phyloP scores from a whole-genome alignment of 176 grass and related monocot species.

The Bromus sterilis region DNA sequence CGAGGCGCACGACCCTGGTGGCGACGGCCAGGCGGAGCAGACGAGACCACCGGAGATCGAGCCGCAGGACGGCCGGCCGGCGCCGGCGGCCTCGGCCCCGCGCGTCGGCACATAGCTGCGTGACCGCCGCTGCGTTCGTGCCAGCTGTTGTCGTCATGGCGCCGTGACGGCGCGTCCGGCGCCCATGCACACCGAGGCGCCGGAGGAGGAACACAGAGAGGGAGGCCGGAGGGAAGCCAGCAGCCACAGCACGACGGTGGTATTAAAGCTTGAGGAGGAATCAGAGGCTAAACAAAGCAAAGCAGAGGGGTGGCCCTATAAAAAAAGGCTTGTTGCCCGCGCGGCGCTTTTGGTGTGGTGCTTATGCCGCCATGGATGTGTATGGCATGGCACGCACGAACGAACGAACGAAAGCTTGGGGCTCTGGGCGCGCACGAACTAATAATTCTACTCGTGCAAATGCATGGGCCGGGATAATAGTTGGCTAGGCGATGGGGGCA shows the following conservation, averaged over 20 bases:
- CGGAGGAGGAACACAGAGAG: no score
- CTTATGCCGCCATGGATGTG: conserved; percentile 23
- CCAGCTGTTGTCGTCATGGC: conserved; percentile 6
- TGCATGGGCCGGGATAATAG: neutral
- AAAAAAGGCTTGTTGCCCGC: conserved; percentile 11
- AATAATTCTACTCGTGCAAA: neutral
- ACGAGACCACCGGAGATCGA: conserved; percentile 56
- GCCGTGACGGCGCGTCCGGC: no score
- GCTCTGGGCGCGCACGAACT: neutral
- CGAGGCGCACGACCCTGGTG: conserved; percentile 51
- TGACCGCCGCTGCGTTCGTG: conserved; percentile 2
- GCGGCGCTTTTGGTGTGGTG: neutral
- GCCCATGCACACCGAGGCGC: conserved; percentile 24
- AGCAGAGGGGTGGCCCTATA: neutral
- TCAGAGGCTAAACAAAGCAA: neutral
- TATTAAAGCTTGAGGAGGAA: neutral
- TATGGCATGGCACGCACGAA: conserved; percentile 4
- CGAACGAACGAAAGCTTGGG: neutral
- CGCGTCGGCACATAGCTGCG: conserved; percentile 26
- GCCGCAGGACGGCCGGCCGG: conserved; percentile 3
- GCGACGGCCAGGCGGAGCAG: conserved; percentile 56
- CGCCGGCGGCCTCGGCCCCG: neutral
- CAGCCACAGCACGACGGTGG: neutral
- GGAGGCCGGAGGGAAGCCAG: neutral
- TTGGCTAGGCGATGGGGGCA: neutral